Evolutionary conservation across 2,329 filamentous ascomycete species (phyloP).

Genomic region (Dothidotthia symphoricarpi): DNA sequence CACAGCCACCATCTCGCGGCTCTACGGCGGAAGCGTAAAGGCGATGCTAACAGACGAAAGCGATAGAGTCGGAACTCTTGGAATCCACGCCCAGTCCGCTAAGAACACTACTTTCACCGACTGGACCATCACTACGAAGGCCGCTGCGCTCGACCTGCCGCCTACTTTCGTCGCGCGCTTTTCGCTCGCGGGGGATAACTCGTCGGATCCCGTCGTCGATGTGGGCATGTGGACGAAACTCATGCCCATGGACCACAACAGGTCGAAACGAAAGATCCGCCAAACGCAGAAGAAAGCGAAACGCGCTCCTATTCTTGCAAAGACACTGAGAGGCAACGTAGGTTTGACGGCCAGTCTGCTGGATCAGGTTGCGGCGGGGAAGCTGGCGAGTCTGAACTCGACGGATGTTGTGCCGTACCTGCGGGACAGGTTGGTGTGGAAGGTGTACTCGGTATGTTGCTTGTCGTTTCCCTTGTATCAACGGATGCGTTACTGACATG

Average conservation of each 20-base stretch:
- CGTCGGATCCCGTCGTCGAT: constrained; percentile 14
- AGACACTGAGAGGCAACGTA: constrained; percentile 14
- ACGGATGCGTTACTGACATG: constrained; percentile 3
- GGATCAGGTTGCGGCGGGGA: constrained; percentile 19
- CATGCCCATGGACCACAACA: constrained; percentile 13
- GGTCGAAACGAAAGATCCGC: constrained; percentile 49
- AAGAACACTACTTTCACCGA: constrained; percentile 19
- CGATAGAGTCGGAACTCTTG: too few relatives aligned
- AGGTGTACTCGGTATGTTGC: constrained; percentile 23
- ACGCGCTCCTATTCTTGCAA: constrained; percentile 6
- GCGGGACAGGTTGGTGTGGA: constrained; percentile 28
- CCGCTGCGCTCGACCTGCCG: constrained; percentile 6
- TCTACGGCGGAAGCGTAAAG: constrained; percentile 23
- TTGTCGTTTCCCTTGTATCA: not conserved
- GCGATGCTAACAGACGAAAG: constrained; percentile 1
- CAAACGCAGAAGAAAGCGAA: constrained; percentile 50
- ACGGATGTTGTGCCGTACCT: constrained; percentile 29
- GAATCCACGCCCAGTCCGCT: too few relatives aligned
- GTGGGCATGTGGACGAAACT: constrained; percentile 30
- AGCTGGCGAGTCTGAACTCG: constrained; percentile 19
- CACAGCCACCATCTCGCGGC: constrained; percentile 15
- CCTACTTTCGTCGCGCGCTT: constrained; percentile 25
- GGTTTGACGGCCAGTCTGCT: constrained; percentile 29
- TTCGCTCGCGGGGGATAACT: constrained; percentile 17
- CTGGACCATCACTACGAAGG: constrained; percentile 26